A percentile compares a stretch with the other conserved stretches of the same genome.
phyloP scores from a whole-genome alignment of 331 rosid species.

The Malus hybrid region DNA sequence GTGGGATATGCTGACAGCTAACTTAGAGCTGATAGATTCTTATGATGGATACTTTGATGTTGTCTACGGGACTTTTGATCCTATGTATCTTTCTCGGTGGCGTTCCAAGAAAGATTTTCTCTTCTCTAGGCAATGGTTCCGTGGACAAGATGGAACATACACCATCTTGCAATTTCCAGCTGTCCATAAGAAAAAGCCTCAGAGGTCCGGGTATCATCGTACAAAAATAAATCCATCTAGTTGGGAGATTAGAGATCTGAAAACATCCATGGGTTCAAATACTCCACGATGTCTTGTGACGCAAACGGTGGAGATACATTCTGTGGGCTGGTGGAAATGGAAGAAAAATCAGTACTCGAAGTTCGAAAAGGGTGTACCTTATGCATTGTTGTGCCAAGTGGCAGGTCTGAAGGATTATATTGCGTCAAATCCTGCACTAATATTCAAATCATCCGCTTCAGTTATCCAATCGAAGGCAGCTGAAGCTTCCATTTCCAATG shows the following conservation, averaged over 20 bases:
- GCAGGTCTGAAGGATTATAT: constrained; percentile 91
- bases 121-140: constrained; percentile 94
- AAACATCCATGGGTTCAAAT: constrained; percentile 40
- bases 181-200: constrained; percentile 70
- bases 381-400: constrained; percentile 78
- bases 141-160: constrained; percentile 90
- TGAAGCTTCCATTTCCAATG: constrained; percentile 38
- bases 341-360: constrained; percentile 47
- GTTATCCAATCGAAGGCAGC: constrained; percentile 47
- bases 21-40: constrained; percentile 77
- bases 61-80: constrained; percentile 75
- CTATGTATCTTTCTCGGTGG: constrained; percentile 81
- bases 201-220: constrained; percentile 67
- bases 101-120: constrained; percentile 82
- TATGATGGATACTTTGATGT: constrained; percentile 79
- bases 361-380: constrained; percentile 69
- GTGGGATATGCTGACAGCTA: constrained; percentile 90
- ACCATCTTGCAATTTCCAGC: constrained; percentile 87
- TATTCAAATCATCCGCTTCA: constrained; percentile 40
- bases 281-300: constrained; percentile 68
- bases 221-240: constrained; percentile 74
- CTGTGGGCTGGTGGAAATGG: constrained; percentile 68
- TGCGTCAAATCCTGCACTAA: constrained; percentile 72
- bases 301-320: constrained; percentile 75
- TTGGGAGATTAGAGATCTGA: constrained; percentile 83